phyloP scores from a whole-genome alignment of 2,329 filamentous ascomycete genomes.

The Myriosclerotinia duriaeana region DNA sequence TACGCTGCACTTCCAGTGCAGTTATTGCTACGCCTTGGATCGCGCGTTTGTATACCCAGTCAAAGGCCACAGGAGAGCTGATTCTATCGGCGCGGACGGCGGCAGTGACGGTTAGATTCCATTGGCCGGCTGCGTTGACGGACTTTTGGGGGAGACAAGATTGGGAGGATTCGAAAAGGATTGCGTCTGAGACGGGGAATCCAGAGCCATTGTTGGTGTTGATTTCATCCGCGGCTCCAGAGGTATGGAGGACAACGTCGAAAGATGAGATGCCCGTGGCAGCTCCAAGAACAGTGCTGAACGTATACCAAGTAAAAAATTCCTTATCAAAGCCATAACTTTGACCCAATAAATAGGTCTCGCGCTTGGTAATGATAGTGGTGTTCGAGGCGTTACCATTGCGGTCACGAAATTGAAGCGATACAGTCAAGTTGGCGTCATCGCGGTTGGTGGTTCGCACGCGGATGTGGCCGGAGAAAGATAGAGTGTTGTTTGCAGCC shows the following conservation, averaged over 20 bases:
- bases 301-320: not conserved
- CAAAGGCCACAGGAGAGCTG: not conserved
- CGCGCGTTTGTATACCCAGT: constrained; percentile 2
- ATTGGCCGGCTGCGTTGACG: not conserved
- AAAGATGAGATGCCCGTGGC: constrained; percentile 5
- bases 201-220: constrained; percentile 1
- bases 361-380: not conserved
- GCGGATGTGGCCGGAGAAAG: constrained; percentile 2
- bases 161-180: not conserved
- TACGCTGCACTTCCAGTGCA: not conserved
- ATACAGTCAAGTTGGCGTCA: not conserved
- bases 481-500: not conserved
- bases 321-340: not conserved
- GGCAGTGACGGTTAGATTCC: constrained; percentile 1
- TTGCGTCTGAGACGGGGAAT: not conserved
- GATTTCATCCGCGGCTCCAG: constrained; percentile 5
- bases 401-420: not conserved
- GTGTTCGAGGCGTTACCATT: not conserved
- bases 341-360: not conserved
- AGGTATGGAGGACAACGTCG: not conserved
- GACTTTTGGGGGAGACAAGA: not conserved
- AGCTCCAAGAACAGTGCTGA: not conserved
- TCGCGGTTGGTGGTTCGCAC: constrained; percentile 7
- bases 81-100: constrained; percentile 9
- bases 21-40: not conserved